A percentile compares a stretch with the other conserved stretches of the same genome.
phyloP scores from a whole-genome alignment of 2,329 filamentous ascomycete species.

The Ophiostoma triangulosporum region DNA sequence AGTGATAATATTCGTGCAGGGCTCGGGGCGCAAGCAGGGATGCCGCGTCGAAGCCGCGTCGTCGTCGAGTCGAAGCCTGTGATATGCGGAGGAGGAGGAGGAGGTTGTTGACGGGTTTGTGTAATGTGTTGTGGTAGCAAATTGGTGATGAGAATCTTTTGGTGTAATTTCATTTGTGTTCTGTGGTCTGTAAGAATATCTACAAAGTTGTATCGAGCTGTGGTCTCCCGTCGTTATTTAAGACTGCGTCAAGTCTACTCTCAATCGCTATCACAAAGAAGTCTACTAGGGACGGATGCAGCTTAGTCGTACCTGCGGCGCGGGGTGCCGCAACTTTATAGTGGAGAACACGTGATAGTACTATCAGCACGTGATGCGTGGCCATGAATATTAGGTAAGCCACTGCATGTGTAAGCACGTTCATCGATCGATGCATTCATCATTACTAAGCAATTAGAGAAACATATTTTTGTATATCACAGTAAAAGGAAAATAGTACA shows the following conservation, averaged over 20 bases:
- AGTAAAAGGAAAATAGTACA: too few relatives aligned
- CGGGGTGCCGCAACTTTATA: background rate
- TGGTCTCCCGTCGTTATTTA: background rate
- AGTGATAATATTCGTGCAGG: background rate
- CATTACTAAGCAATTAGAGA: too few relatives aligned
- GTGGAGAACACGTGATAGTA: background rate
- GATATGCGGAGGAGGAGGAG: background rate
- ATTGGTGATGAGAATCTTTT: background rate
- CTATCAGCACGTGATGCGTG: too few relatives aligned
- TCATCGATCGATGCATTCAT: too few relatives aligned
- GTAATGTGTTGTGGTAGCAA: background rate
- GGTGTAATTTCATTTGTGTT: background rate
- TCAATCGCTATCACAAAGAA: conserved; percentile 4
- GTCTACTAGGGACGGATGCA: background rate
- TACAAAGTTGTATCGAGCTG: background rate
- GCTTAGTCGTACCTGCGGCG: background rate
- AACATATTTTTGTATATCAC: too few relatives aligned
- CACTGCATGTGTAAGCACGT: too few relatives aligned
- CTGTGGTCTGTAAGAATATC: background rate
- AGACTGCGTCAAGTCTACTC: background rate
- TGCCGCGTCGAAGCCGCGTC: background rate
- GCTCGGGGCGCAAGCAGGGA: background rate
- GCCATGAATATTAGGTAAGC: too few relatives aligned
- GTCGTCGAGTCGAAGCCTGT: background rate
- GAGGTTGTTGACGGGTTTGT: background rate